These are phyloP conservation scores for Phytophthora syringae DNA, from an alignment of 352 stramenopile species.

Conservation along the genomic window DNA sequence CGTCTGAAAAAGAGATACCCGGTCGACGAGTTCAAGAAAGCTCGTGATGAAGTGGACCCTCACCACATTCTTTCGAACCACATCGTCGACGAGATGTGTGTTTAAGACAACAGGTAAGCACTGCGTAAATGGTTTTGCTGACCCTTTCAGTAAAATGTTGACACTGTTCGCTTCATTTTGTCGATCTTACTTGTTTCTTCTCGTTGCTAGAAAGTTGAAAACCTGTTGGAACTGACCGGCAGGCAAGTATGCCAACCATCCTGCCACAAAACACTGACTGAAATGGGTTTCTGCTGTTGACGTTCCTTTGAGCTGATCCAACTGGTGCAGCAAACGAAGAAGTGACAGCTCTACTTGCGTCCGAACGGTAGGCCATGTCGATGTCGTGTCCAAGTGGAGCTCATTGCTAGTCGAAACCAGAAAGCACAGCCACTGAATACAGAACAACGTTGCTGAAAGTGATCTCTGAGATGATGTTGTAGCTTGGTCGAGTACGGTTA, in stretches of 20 bases:
- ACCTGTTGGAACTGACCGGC: constrained; percentile 29
- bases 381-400: constrained; percentile 16
- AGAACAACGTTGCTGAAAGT: constrained; percentile 31
- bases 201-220: constrained; percentile 34
- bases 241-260: constrained; percentile 44
- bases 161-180: constrained; percentile 9
- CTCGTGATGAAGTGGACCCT: constrained; percentile 91
- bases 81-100: constrained; percentile 85
- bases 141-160: neutral
- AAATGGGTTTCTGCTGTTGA: constrained; percentile 17
- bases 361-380: constrained; percentile 9
- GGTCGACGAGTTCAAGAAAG: constrained; percentile 91
- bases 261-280: constrained; percentile 39
- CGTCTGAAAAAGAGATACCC: constrained; percentile 85
- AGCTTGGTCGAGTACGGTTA: constrained; percentile 32
- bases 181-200: constrained; percentile 15
- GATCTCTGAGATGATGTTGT: constrained; percentile 30
- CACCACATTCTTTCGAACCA: constrained; percentile 93
- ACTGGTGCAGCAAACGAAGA: constrained; percentile 40
- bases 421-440: constrained; percentile 47
- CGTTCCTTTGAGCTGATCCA: constrained; percentile 21
- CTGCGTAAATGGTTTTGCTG: neutral
- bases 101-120: neutral
- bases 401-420: constrained; percentile 18
- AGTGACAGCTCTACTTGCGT: constrained; percentile 42